Base-by-base conservation (phyloP, 1,139 yeast genomes). In the Magnusiomyces suaveolens region DNA sequence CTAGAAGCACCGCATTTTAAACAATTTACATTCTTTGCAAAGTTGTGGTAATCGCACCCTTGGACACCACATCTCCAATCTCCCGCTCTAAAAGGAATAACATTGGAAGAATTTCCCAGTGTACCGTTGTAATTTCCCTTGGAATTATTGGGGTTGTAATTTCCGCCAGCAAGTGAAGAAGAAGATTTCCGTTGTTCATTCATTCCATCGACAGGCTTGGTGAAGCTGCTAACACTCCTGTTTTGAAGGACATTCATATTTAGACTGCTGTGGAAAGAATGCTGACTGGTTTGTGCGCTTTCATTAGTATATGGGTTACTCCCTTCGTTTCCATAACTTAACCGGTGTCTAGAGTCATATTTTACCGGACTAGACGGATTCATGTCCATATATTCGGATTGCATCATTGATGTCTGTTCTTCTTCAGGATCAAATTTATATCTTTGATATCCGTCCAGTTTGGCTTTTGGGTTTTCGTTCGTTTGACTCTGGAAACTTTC, bases 21-120 rank as follows among this genome's bases (percentile, higher is more conserved):
- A 67, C 97, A 89, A 58, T 83, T 82, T 58, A 87, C 75, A 68
- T 90, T 90, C 65, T 90, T 89, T 6, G 97, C 97, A 76, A 90
- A 90, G 68, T 90, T 90, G 69, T 90, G 97, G 67, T 89, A 90
- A 51, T 82, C 78, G 68, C 97, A 90, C 39, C 80, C 76, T 54
- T 85, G 94, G 60, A 78, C 79, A 33, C 79, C 72, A 73, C 97
- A 89, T 68, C 88, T 89, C 97, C 97, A 90, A 69, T 90, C 97
- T 50, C 97, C 97, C 1, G 97, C 97, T 64, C 97, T 79, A 70
- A 90, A 90, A 18, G 97, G 97, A 14, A 89, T 95, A 59, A 78
- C 74, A 48, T 73, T 71, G 14, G 50, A 39, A 50, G 25, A 36
- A 8, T 43, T 16, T 10, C 25, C 18, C 10, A 48, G 24, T 50